phyloP scores from a whole-genome alignment of 1,284 basidiomycete species.

The Schizopora paradoxa region DNA sequence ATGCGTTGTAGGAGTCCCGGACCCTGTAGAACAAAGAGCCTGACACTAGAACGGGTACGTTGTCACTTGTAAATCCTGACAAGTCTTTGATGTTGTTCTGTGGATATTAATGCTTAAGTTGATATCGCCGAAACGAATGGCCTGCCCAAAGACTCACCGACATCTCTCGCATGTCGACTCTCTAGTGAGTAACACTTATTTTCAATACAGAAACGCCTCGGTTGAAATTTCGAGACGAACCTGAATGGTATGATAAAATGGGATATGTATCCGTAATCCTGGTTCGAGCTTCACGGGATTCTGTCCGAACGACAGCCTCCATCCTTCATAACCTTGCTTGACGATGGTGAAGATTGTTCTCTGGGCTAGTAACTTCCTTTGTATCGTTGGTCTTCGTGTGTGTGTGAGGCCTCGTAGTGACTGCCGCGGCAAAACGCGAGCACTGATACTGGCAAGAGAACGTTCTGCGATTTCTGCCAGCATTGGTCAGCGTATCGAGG shows the following conservation, averaged over 20 bases:
- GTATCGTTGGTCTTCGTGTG: not conserved
- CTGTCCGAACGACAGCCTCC: conserved; percentile 43
- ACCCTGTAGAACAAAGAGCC: conserved; percentile 49
- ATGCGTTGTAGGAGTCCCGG: conserved; percentile 44
- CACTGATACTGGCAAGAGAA: too few relatives aligned
- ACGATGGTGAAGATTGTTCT: conserved; percentile 39
- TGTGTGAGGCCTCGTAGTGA: not conserved
- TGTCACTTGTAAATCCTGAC: conserved; percentile 45
- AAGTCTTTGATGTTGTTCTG: conserved; percentile 21
- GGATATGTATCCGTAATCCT: conserved; percentile 41
- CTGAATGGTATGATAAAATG: conserved; percentile 39
- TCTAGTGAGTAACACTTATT: too few relatives aligned
- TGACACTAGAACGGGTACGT: conserved; percentile 45
- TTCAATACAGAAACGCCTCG: not conserved
- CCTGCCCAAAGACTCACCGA: conserved; percentile 29
- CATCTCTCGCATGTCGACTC: conserved; percentile 43
- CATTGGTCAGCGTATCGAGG: too few relatives aligned
- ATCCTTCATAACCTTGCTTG: conserved; percentile 45
- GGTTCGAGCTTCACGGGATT: conserved; percentile 38
- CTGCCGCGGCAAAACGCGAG: too few relatives aligned
- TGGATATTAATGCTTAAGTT: conserved; percentile 21
- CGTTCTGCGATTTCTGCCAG: too few relatives aligned
- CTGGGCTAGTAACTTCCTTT: too few relatives aligned
- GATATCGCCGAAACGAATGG: conserved; percentile 2
- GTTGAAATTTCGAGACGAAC: not conserved